Conservation (phyloP, 495 filamentous ascomycete genomes). For the Hypoxylon lienhwacheense region DNA sequence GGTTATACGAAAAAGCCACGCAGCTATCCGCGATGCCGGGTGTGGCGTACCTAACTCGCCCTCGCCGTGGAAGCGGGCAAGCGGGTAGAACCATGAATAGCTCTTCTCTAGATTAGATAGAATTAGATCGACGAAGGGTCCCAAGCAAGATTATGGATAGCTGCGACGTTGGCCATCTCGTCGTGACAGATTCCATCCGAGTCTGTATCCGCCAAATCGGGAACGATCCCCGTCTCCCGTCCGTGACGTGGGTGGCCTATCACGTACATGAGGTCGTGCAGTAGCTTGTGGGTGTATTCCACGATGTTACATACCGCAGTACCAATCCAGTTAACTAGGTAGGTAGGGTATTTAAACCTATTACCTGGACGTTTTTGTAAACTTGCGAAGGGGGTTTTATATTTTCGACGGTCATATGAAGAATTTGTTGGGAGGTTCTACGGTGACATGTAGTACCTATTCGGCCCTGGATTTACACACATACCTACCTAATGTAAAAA, state of each 20-base stretch:
- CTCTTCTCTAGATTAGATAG: neutral
- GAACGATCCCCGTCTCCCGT: conserved; percentile 14
- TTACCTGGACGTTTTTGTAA: too few relatives aligned
- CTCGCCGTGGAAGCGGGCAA: neutral
- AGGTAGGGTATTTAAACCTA: too few relatives aligned
- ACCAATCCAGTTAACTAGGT: too few relatives aligned
- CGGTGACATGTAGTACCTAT: too few relatives aligned
- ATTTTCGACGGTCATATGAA: too few relatives aligned
- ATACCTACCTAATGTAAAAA: too few relatives aligned
- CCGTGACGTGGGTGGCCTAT: conserved; percentile 12
- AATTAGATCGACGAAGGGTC: neutral
- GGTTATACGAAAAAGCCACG: conserved; percentile 10
- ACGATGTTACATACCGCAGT: neutral
- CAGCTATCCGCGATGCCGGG: conserved; percentile 9
- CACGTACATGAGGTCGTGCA: conserved; percentile 22
- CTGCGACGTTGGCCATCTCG: conserved; percentile 10
- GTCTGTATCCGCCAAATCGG: conserved; percentile 21
- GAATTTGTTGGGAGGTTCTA: too few relatives aligned
- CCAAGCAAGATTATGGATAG: conserved; percentile 4
- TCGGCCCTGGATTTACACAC: too few relatives aligned
- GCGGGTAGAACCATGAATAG: neutral
- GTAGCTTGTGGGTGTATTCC: conserved; percentile 12
- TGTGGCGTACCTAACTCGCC: neutral
- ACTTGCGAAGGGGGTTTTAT: too few relatives aligned
- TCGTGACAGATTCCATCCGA: conserved; percentile 2